A percentile compares a stretch with the other conserved stretches of the same genome.
Evolutionary conservation across 2,329 filamentous ascomycete genomes (phyloP).

Genomic region (Calcarisporium arbuscula): DNA sequence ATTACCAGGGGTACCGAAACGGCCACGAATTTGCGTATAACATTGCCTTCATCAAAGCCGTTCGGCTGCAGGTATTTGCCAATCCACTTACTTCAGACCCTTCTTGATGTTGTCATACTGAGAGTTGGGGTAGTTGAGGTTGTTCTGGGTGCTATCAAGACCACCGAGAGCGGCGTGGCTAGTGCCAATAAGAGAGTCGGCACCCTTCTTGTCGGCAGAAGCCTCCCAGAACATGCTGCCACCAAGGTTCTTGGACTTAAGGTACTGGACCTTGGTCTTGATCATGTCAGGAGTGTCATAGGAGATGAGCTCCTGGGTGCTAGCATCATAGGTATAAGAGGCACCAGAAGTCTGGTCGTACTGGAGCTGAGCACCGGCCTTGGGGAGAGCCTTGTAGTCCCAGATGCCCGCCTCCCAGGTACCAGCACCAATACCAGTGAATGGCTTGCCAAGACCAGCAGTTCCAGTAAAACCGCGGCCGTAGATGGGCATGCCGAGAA

Average conservation of each 20-base stretch:
- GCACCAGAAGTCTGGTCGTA: slow-evolving; percentile 54
- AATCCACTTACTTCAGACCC: slow-evolving; percentile 17
- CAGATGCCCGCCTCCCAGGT: slow-evolving; percentile 70
- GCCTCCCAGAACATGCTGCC: slow-evolving; percentile 86
- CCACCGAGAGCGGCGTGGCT: slow-evolving; percentile 32
- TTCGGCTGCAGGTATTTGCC: too few species aligned
- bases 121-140: slow-evolving; percentile 45
- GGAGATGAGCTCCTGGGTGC: slow-evolving; percentile 57
- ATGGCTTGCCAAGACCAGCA: slow-evolving; percentile 58
- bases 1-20: too few species aligned
- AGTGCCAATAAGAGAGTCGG: slow-evolving; percentile 53
- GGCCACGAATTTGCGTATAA: too few species aligned
- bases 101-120: slow-evolving; percentile 48
- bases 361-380: slow-evolving; percentile 48
- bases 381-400: slow-evolving; percentile 75
- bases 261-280: slow-evolving; percentile 57
- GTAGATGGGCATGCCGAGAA: slow-evolving; percentile 68
- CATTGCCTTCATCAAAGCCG: too few species aligned
- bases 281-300: slow-evolving; percentile 62
- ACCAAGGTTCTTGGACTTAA: slow-evolving; percentile 56
- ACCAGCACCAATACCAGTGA: slow-evolving; percentile 57
- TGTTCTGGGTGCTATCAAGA: slow-evolving; percentile 42
- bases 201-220: slow-evolving; percentile 57
- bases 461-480: slow-evolving; percentile 33
- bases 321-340: slow-evolving; percentile 63